phyloP scores from a whole-genome alignment of 768 basidiomycete genomes.

The Termitomyces sp. region DNA sequence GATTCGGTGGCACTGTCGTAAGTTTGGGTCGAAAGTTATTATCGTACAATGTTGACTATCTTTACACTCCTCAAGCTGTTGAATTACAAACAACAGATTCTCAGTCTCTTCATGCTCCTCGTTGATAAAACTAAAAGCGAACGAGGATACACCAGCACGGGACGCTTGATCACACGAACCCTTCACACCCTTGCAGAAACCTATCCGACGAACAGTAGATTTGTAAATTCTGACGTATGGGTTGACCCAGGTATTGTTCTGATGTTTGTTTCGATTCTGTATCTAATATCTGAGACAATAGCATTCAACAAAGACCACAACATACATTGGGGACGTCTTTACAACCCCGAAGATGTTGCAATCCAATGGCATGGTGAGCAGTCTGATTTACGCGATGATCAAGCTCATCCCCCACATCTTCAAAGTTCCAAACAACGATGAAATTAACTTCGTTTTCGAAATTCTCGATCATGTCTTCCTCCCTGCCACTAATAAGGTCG shows the following conservation, averaged over 20 bases:
- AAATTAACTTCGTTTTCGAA: constrained; percentile 77
- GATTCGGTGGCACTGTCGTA: constrained; percentile 63
- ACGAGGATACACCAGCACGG: constrained; percentile 80
- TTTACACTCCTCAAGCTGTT: constrained; percentile 44
- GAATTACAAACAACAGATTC: constrained; percentile 59
- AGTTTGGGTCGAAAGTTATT: constrained; percentile 18
- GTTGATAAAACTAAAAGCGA: constrained; percentile 83
- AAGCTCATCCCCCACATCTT: constrained; percentile 7
- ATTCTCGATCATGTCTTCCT: constrained; percentile 64
- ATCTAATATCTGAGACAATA: constrained; percentile 22
- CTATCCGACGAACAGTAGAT: constrained; percentile 74
- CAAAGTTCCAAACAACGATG: constrained; percentile 56
- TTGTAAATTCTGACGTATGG: constrained; percentile 83
- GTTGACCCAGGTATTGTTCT: constrained; percentile 55
- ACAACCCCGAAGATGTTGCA: constrained; percentile 71
- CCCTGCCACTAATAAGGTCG: constrained; percentile 65
- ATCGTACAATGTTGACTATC: not conserved
- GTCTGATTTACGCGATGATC: not conserved
- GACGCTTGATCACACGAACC: constrained; percentile 69
- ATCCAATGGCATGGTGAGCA: constrained; percentile 83
- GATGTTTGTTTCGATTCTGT: not conserved
- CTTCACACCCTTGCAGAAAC: constrained; percentile 70
- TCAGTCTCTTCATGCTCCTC: constrained; percentile 58
- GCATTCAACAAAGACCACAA: constrained; percentile 62
- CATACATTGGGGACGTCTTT: constrained; percentile 75